A percentile compares a stretch with the other conserved stretches of the same genome.
Evolutionary conservation across 106 monocot species (phyloP).

Genomic region (Acorus calamus): DNA sequence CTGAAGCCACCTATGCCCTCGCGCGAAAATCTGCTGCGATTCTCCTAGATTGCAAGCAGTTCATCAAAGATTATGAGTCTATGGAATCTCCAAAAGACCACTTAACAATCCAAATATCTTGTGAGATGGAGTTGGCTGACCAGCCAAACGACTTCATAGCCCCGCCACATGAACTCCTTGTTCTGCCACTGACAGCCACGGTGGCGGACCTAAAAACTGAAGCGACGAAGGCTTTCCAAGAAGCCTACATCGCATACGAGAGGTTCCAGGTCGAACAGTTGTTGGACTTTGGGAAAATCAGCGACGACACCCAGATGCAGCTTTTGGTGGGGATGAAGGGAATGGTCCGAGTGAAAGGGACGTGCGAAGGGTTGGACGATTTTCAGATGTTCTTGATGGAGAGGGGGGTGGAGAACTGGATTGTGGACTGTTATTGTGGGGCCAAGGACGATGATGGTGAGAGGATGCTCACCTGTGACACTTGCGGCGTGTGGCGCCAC

Average conservation of each 20-base stretch:
- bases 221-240: conserved; percentile 52
- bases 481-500: conserved; percentile 77
- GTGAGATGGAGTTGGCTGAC: conserved; percentile 32
- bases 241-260: conserved; percentile 52
- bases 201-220: conserved; percentile 47
- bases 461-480: conserved; percentile 79
- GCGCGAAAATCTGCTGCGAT: conserved; percentile 21
- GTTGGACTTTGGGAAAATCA: conserved; percentile 14
- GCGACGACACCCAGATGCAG: conserved; percentile 20
- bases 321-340: conserved; percentile 23
- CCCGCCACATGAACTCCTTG: conserved; percentile 58
- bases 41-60: conserved; percentile 81
- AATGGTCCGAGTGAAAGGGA: conserved; percentile 26
- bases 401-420: conserved; percentile 67
- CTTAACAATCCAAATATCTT: conserved; percentile 26
- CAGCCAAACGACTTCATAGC: conserved; percentile 19
- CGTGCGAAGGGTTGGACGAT: conserved; percentile 15
- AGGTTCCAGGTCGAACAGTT: conserved; percentile 50
- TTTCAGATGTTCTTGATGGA: conserved; percentile 45
- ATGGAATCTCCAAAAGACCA: conserved; percentile 1
- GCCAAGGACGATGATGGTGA: conserved; percentile 87
- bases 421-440: conserved; percentile 68
- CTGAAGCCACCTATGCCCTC: conserved; percentile 1
- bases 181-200: conserved; percentile 33
- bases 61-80: conserved; percentile 49